phyloP scores from a whole-genome alignment of 2,329 filamentous ascomycete genomes.

The Colletotrichum sp. region DNA sequence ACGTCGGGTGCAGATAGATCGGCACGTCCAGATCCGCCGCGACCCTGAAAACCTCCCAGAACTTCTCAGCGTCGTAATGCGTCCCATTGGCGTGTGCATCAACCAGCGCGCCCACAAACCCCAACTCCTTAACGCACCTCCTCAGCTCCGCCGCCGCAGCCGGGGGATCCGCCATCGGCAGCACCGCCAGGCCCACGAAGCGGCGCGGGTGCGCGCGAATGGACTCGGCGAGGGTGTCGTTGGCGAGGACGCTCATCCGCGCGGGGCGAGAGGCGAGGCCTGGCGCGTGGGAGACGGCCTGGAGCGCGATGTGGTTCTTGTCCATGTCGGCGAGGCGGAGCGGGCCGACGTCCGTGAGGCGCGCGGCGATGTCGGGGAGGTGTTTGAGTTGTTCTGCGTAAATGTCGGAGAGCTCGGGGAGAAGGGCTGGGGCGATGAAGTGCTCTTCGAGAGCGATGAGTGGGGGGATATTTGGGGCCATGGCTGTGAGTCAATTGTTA shows the following conservation, averaged over 20 bases:
- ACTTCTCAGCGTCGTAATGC: constrained; percentile 66
- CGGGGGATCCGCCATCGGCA: constrained; percentile 55
- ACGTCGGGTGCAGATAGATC: constrained; percentile 65
- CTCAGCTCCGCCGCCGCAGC: constrained; percentile 55
- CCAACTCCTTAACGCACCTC: constrained; percentile 59
- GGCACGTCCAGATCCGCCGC: constrained; percentile 65
- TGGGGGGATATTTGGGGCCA: constrained; percentile 21
- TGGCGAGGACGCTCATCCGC: constrained; percentile 31
- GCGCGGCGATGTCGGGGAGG: constrained; percentile 23
- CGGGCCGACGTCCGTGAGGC: constrained; percentile 26
- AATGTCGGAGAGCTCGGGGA: constrained; percentile 7
- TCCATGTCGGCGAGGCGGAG: constrained; percentile 27
- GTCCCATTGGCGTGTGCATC: constrained; percentile 63
- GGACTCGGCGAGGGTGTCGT: constrained; percentile 22
- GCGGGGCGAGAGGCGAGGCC: constrained; percentile 2
- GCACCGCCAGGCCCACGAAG: not conserved
- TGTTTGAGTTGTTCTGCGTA: constrained; percentile 26
- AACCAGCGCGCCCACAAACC: constrained; percentile 66
- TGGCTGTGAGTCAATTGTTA: not conserved
- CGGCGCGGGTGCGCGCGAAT: not conserved
- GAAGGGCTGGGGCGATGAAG: constrained; percentile 29
- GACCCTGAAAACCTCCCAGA: constrained; percentile 65
- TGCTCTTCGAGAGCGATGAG: constrained; percentile 50
- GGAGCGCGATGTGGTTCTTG: constrained; percentile 27
- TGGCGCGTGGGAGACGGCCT: constrained; percentile 19